Conservation (phyloP, 2,329 filamentous ascomycete species). For the Cordyceps farinosa region DNA sequence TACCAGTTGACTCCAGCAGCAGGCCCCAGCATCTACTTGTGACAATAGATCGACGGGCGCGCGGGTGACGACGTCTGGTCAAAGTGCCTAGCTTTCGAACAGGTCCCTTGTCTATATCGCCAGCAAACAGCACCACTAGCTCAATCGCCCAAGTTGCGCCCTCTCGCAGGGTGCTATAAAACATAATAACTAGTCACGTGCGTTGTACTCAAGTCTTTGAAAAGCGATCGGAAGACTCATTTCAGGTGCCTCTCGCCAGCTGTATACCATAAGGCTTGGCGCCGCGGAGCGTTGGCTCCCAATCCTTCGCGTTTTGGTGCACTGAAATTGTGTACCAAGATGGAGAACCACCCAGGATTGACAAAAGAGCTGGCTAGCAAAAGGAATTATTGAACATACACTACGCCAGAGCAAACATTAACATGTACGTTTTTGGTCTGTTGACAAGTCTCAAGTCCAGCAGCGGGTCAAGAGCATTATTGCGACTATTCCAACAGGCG, state of each 20-base stretch:
- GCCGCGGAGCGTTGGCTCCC: background rate
- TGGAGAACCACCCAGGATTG: background rate
- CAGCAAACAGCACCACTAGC: background rate
- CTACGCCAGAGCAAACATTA: background rate
- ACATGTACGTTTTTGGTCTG: background rate
- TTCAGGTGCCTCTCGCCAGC: background rate
- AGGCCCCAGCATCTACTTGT: background rate
- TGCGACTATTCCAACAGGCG: background rate
- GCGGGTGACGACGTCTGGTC: background rate
- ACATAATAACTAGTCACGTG: background rate
- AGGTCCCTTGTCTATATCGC: background rate
- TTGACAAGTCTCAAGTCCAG: background rate
- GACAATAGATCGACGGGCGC: background rate
- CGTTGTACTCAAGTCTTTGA: background rate
- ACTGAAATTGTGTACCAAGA: background rate
- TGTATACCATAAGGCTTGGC: background rate
- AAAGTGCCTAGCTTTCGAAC: background rate
- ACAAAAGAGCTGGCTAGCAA: background rate
- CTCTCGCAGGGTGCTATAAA: too few relatives aligned
- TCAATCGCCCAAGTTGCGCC: too few relatives aligned
- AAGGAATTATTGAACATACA: background rate
- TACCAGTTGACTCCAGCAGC: background rate
- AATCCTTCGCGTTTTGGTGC: background rate
- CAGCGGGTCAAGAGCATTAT: background rate
- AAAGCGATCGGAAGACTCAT: background rate